Evolutionary conservation across 1,284 basidiomycete species (phyloP).

Genomic region (Neotropicomus parvogracilis): DNA sequence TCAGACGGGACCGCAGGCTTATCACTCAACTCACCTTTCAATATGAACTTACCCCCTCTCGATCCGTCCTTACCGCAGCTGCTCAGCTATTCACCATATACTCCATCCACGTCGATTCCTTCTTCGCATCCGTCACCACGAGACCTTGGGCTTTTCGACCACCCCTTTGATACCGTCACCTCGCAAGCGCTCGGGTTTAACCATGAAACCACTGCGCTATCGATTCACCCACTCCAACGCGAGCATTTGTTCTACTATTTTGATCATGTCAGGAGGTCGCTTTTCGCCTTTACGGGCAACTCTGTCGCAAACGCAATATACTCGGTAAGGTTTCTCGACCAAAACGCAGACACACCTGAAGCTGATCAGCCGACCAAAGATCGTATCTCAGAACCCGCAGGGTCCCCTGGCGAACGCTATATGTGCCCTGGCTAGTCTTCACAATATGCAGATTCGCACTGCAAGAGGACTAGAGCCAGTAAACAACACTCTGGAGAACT

Average conservation of each 20-base stretch:
- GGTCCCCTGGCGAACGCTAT: slow-evolving; percentile 68
- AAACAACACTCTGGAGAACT: slow-evolving; percentile 50
- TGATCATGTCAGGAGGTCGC: slow-evolving; percentile 56
- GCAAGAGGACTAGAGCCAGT: slow-evolving; percentile 56
- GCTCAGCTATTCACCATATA: slow-evolving; percentile 32
- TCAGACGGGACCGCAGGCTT: slow-evolving; percentile 25
- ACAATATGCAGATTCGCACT: slow-evolving; percentile 59
- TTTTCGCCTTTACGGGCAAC: slow-evolving; percentile 56
- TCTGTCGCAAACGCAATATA: slow-evolving; percentile 56
- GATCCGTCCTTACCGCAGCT: slow-evolving; percentile 30
- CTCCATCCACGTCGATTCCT: slow-evolving; percentile 31
- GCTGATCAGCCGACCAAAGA: slow-evolving; percentile 38
- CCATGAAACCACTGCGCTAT: slow-evolving; percentile 23
- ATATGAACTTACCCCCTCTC: slow-evolving; percentile 26
- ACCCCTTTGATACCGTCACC: slow-evolving; percentile 23
- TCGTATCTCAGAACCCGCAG: slow-evolving; percentile 59
- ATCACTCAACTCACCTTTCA: slow-evolving; percentile 33
- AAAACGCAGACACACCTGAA: slow-evolving; percentile 2
- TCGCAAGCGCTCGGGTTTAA: slow-evolving; percentile 24
- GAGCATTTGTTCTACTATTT: slow-evolving; percentile 67
- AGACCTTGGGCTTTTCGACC: slow-evolving; percentile 30
- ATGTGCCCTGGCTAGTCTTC: slow-evolving; percentile 70
- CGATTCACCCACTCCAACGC: slow-evolving; percentile 43
- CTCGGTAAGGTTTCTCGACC: slow-evolving; percentile 43
- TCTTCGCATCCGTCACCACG: slow-evolving; percentile 33